Evolutionary conservation across 805 yeast genomes (phyloP).

Genomic region (Myxozyma vanderwaltii): DNA sequence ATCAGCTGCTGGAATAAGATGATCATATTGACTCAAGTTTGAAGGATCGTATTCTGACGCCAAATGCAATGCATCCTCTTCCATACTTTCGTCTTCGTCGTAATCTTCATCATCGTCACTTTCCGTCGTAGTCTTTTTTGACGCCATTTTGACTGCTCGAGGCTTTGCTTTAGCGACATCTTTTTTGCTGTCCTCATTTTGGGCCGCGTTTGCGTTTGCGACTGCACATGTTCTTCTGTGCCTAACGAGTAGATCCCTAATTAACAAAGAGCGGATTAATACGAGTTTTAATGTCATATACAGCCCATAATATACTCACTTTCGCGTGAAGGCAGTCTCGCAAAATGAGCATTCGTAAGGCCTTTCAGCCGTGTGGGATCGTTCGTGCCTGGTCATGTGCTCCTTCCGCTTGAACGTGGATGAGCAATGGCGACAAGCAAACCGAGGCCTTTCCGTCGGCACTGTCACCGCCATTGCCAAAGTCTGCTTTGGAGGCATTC

Average conservation of each 20-base stretch:
- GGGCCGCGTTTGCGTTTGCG: conserved; percentile 19
- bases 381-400: conserved; percentile 49
- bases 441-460: conserved; percentile 17
- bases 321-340: conserved; percentile 63
- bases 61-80: conserved; percentile 7
- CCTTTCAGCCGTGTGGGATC: conserved; percentile 82
- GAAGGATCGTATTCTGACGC: conserved; percentile 13
- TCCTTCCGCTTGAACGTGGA: conserved; percentile 26
- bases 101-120: not conserved
- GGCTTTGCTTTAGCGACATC: not conserved
- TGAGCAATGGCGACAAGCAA: conserved; percentile 25
- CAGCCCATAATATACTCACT: conserved; percentile 1
- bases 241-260: conserved; percentile 22
- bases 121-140: not conserved
- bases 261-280: not conserved
- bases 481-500: conserved; percentile 13
- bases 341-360: conserved; percentile 74
- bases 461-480: not conserved
- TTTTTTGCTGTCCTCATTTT: not conserved
- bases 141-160: not conserved
- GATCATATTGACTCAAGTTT: conserved; percentile 16
- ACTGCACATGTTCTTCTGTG: conserved; percentile 19
- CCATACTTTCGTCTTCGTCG: conserved; percentile 2
- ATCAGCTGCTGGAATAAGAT: conserved; percentile 7
- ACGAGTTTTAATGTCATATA: not conserved